phyloP scores from a whole-genome alignment of 805 yeast genomes.

The Candida montana region DNA sequence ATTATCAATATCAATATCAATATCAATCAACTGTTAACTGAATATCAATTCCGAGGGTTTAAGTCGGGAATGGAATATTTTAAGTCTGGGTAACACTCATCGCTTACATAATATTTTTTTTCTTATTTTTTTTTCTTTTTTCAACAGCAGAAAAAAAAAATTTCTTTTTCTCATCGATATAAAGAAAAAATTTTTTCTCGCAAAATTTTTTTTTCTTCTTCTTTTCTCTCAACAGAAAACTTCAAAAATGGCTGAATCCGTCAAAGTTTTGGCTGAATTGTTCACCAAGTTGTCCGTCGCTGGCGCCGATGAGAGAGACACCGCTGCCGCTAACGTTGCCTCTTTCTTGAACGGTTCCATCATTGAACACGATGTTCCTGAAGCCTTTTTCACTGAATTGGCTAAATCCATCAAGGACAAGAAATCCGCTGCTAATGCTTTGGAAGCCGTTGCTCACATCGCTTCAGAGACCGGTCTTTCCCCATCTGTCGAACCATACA shows the following conservation, averaged over 20 bases:
- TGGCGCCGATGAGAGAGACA: constrained; percentile 71
- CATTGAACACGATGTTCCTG: constrained; percentile 98
- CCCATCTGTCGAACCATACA: constrained; percentile 94
- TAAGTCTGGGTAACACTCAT: constrained; percentile 14
- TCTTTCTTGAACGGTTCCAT: constrained; percentile 93
- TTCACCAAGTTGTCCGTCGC: constrained; percentile 91
- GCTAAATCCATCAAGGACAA: constrained; percentile 72
- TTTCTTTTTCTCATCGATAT: constrained; percentile 3
- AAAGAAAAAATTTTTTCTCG: constrained; percentile 17
- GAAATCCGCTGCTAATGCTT: constrained; percentile 77
- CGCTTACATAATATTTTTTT: not conserved
- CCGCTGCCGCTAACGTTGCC: constrained; percentile 85
- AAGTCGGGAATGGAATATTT: too few relatives aligned
- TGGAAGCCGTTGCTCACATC: constrained; percentile 79
- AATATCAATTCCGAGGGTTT: too few relatives aligned
- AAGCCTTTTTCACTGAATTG: constrained; percentile 74
- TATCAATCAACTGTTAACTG: not conserved
- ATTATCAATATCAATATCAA: too few relatives aligned
- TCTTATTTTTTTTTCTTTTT: constrained; percentile 5
- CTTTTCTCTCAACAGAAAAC: constrained; percentile 1
- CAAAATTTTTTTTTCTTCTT: not conserved
- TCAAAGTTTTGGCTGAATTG: constrained; percentile 85
- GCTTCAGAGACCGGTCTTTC: constrained; percentile 73
- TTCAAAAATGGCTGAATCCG: constrained; percentile 38
- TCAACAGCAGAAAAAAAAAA: constrained; percentile 12